Evolutionary conservation across 768 basidiomycete genomes (phyloP).

Genomic region (Russula emetica): DNA sequence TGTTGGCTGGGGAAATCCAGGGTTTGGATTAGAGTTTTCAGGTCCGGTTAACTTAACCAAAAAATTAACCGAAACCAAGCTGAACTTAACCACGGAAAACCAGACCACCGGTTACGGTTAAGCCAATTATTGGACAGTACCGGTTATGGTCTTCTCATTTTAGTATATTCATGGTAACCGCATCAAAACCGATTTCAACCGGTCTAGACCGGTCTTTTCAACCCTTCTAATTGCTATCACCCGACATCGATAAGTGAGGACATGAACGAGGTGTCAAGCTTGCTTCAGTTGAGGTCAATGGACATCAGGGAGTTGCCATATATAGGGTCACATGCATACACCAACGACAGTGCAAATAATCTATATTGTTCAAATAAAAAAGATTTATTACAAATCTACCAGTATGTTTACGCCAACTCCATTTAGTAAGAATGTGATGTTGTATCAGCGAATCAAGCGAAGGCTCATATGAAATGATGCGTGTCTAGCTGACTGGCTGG

Average conservation of each 20-base stretch:
- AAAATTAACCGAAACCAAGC: too few relatives aligned
- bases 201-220: too few relatives aligned
- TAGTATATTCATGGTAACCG: too few relatives aligned
- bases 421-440: constrained; percentile 6
- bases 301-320: constrained; percentile 61
- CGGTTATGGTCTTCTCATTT: too few relatives aligned
- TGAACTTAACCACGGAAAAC: too few relatives aligned
- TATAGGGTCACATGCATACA: not conserved
- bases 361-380: constrained; percentile 39
- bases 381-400: constrained; percentile 22
- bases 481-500: constrained; percentile 8
- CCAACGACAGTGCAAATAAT: not conserved
- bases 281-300: constrained; percentile 90
- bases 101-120: too few relatives aligned
- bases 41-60: too few relatives aligned
- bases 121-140: too few relatives aligned
- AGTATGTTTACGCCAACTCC: constrained; percentile 22
- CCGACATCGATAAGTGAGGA: constrained; percentile 58
- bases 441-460: not conserved
- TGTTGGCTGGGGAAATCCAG: too few relatives aligned
- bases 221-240: too few relatives aligned
- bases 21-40: too few relatives aligned
- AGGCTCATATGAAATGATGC: not conserved
- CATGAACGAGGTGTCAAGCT: constrained; percentile 71
- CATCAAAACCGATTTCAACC: too few relatives aligned